Evolutionary conservation across 2,329 filamentous ascomycete genomes (phyloP), one percentile per base, ranked within the genome.

Genomic region (Acarospora socialis): DNA sequence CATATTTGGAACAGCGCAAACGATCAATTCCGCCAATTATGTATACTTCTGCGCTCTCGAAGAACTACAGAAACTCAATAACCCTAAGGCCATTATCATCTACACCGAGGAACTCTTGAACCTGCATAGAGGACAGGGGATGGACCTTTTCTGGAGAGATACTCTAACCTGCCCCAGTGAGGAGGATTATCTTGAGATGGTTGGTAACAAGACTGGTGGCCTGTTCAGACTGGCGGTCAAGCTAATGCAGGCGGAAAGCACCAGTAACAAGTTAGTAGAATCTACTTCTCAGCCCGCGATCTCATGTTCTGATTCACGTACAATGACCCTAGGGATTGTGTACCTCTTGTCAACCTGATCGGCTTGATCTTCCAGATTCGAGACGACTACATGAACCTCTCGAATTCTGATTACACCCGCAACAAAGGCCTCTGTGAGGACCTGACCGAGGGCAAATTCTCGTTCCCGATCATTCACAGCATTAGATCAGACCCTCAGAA

Each of bases 141-240:
- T 92, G 79, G 84, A 92, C 46, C 67, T 92, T 21, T 90, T 81
- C 61, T 92, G 84, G 83, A 70, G 81, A 35, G 81, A 90, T 56
- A 82, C 76, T 16, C 62, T 90, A 37, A 86, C 77, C 13, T 87
- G 81, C 54, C 82, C 82, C 9, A 80, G 71, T 30, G 82, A 90
- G 56, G 80, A 84, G 43, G 82, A 92, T 57, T 92, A 92, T 57
- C 68, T 92, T n/a, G 80, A 92, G 53, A 92, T 92, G 83, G 82
- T 92, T 7, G 73, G 73, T 46, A 86, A 92, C 59, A 92, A 92
- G 60, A 92, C 83, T 0, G 83, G 82, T 32, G 83, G 83, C 0
- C 65, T 93, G 2, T 92, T 92, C 61, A 69, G 82, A 23, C 60
- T 92, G 7, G 81, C 80, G 23, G 77, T 92, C 51, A 83, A 86